phyloP scores from a whole-genome alignment of 2,329 filamentous ascomycete species.

The Aureobasidium mangrovei region DNA sequence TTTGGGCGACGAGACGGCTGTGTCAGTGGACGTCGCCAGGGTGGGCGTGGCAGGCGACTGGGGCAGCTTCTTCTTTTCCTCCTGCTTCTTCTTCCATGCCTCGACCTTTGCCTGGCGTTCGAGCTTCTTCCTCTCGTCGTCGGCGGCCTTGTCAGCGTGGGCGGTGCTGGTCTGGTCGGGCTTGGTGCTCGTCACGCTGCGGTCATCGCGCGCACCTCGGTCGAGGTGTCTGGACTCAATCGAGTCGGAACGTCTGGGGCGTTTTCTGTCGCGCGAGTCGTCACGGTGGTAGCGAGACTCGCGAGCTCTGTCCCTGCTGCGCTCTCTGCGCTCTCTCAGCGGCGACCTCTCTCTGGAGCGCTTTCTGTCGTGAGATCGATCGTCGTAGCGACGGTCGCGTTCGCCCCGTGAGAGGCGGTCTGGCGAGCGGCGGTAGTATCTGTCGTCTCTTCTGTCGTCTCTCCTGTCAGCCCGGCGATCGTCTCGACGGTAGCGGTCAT shows the following conservation, averaged over 20 bases:
- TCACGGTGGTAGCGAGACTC: constrained; percentile 67
- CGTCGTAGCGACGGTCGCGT: constrained; percentile 40
- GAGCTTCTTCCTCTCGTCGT: constrained; percentile 51
- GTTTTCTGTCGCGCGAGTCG: constrained; percentile 59
- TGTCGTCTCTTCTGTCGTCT: constrained; percentile 12
- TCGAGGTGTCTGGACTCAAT: constrained; percentile 59
- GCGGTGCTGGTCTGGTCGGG: constrained; percentile 18
- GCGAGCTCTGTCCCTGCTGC: constrained; percentile 60
- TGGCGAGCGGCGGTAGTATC: constrained; percentile 44
- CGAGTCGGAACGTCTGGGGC: constrained; percentile 59
- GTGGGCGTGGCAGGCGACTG: constrained; percentile 8
- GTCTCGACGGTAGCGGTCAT: constrained; percentile 19
- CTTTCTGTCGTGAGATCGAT: constrained; percentile 56
- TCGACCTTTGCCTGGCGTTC: constrained; percentile 74
- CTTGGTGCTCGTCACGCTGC: constrained; percentile 42
- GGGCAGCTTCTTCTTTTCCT: constrained; percentile 60
- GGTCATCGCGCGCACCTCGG: constrained; percentile 51
- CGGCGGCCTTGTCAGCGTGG: constrained; percentile 46
- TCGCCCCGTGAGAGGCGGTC: constrained; percentile 52
- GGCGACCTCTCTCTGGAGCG: constrained; percentile 52
- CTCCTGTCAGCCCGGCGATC: constrained; percentile 16
- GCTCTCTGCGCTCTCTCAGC: constrained; percentile 19
- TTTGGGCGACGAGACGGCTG: constrained; percentile 13
- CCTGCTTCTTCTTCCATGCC: constrained; percentile 85
- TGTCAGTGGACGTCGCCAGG: constrained; percentile 17